These are phyloP conservation scores for Leishmania braziliensis DNA, from an alignment of 208 protist genomes.

Conservation along the genomic window DNA sequence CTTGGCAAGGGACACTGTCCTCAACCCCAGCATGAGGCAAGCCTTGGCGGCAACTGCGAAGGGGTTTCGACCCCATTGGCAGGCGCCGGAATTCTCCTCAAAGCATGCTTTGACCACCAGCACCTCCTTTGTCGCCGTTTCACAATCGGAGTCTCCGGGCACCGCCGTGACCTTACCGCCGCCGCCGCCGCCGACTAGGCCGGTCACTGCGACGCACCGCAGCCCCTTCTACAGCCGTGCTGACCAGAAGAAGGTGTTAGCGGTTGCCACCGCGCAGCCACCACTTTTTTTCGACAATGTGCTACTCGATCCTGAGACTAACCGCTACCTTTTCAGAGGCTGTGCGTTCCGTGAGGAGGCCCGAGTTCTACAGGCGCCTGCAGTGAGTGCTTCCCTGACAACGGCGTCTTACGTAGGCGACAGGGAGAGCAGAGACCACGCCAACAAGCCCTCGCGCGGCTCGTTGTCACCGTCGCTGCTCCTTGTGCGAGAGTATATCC, in stretches of 20 bases:
- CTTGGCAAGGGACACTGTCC: neutral
- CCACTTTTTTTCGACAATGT: constrained; percentile 61
- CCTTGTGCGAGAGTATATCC: constrained; percentile 76
- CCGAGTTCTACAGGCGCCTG: constrained; percentile 47
- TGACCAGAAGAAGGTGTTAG: neutral
- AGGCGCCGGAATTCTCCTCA: neutral
- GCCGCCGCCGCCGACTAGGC: neutral
- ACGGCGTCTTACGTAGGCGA: neutral
- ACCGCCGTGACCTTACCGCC: neutral
- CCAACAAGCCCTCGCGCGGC: no score
- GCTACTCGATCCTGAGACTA: constrained; percentile 58
- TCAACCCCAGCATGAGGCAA: neutral
- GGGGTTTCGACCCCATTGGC: neutral
- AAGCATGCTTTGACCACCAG: neutral
- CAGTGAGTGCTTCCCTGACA: neutral
- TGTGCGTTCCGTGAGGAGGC: constrained; percentile 72
- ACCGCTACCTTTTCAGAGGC: constrained; percentile 66
- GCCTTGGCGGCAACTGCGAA: neutral
- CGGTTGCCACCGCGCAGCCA: constrained; percentile 52
- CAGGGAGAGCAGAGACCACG: neutral
- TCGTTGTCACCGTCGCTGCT: constrained; percentile 10
- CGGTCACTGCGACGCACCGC: neutral
- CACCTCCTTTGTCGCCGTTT: neutral
- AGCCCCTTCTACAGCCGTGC: neutral
- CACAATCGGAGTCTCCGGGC: constrained; percentile 1